These are phyloP conservation scores for Debaryomyces sp. DNA, from an alignment of 1,139 yeast genomes.

Conservation along the genomic window DNA sequence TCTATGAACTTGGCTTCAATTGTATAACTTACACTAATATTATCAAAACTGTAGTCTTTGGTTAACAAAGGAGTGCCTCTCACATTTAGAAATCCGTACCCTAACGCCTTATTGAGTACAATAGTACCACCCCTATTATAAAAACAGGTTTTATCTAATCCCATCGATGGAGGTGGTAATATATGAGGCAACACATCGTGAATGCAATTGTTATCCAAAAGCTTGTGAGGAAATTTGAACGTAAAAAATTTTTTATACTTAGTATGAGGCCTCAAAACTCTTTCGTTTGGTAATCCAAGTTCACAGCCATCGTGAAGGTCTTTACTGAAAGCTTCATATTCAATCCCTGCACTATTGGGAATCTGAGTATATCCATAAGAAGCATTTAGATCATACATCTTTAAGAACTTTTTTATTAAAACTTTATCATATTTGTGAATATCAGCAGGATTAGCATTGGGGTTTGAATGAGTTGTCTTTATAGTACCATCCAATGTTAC, in stretches of 20 bases:
- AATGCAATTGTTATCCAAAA: slow-evolving; percentile 60
- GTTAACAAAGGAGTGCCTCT: slow-evolving; percentile 49
- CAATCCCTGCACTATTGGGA: slow-evolving; percentile 55
- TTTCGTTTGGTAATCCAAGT: slow-evolving; percentile 55
- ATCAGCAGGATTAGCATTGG: slow-evolving; percentile 16
- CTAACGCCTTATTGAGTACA: slow-evolving; percentile 44
- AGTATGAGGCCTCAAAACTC: slow-evolving; percentile 51
- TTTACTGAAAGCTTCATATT: slow-evolving; percentile 42
- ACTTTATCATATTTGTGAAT: slow-evolving; percentile 30
- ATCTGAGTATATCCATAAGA: slow-evolving; percentile 45
- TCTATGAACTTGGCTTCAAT: slow-evolving; percentile 50
- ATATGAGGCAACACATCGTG: slow-evolving; percentile 57
- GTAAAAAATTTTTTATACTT: slow-evolving; percentile 65
- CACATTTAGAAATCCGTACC: slow-evolving; percentile 43
- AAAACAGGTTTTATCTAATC: slow-evolving; percentile 52
- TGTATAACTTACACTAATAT: slow-evolving; percentile 44
- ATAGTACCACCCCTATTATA: slow-evolving; percentile 37
- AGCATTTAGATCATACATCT: slow-evolving; percentile 53
- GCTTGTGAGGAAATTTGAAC: slow-evolving; percentile 60
- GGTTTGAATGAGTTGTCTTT: slow-evolving; percentile 34
- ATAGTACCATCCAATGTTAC: slow-evolving; percentile 52
- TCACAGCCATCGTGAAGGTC: slow-evolving; percentile 52
- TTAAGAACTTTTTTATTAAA: slow-evolving; percentile 45
- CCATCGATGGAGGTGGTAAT: slow-evolving; percentile 67
- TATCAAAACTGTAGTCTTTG: slow-evolving; percentile 45